Evolutionary conservation across 345 rosid species (phyloP).

Genomic region (Camelina sativa): DNA sequence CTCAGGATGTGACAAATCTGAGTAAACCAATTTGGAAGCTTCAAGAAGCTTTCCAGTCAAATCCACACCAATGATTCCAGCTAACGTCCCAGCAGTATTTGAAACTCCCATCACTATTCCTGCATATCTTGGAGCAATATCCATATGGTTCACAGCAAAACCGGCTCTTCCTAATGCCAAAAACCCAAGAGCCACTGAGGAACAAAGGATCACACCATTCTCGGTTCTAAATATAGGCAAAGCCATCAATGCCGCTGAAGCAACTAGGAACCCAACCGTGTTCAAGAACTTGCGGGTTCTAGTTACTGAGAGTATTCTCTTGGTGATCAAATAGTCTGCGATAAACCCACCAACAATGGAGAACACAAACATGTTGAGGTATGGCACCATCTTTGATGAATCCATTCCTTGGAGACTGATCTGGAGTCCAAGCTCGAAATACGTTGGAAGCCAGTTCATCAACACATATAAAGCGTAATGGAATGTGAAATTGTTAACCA

Average conservation of each 20-base stretch:
- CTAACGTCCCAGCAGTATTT: conserved; percentile 95
- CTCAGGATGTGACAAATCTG: conserved; percentile 90
- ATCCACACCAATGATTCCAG: conserved; percentile 92
- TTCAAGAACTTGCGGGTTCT: conserved; percentile 80
- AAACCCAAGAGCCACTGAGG: conserved; percentile 90
- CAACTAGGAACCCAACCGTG: conserved; percentile 78
- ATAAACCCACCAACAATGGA: conserved; percentile 93
- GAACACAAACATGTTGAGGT: conserved; percentile 95
- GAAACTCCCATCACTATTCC: conserved; percentile 98
- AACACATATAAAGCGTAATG: conserved; percentile 91
- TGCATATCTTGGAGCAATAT: conserved; percentile 94
- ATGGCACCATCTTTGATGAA: conserved; percentile 96
- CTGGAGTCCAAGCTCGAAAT: conserved; percentile 87
- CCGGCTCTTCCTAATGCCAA: conserved; percentile 97
- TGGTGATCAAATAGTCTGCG: conserved; percentile 88
- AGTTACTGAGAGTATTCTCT: conserved; percentile 74
- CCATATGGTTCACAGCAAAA: conserved; percentile 98
- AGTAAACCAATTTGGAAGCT: conserved; percentile 71
- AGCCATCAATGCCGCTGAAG: conserved; percentile 80
- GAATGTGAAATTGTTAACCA: conserved; percentile 92
- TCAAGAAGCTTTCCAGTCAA: conserved; percentile 88
- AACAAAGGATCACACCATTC: conserved; percentile 79
- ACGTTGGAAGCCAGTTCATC: conserved; percentile 98
- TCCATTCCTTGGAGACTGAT: conserved; percentile 96
- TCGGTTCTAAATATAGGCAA: conserved; percentile 82